Evolutionary conservation across 2,329 filamentous ascomycete species (phyloP), one percentile per base, ranked within the genome.

Genomic region (Diaporthe sp.): DNA sequence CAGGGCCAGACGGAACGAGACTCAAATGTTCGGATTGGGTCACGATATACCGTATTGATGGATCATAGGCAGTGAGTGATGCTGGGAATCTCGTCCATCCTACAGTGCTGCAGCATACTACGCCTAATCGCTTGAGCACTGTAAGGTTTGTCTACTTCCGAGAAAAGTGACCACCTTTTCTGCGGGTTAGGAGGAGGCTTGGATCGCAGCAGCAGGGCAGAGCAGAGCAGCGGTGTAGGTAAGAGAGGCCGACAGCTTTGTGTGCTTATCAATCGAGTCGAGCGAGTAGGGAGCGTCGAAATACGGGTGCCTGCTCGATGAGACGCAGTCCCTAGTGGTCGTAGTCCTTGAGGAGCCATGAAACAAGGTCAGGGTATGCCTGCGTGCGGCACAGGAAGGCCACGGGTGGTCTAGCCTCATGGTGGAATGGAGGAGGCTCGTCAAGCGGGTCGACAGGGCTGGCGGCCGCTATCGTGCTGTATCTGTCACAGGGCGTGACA

Each of bases 241-340:
- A 53, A 53, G 22, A 28, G 62, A 25, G 65, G 31, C 46, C 39
- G 42, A 22, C 65, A 39, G 65, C 49, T 42, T 34, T 34, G 28
- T 37, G n/a, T 53, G 65, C 65, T 68, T 68, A 68, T 53, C 65
- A 68, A 53, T 13, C 65, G 22, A 10, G 13, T 13, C 22, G 7
- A 28, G 65, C 65, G 46, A 68, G 65, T 68, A 53, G 46, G 46
- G 46, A 19, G 65, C 31, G 31, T 39, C 49, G 46, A 53, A 68
- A 68, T 68, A 53, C 28, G 65, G 65, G 65, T 68, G 65, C 65
- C 65, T 68, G 65, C 22, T 53, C 49, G 46, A 53, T 68, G 65
- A 68, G 39, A 39, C 46, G 46, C 65, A 53, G 31, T 12, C 5
- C 46, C 46, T 37, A 53, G 28, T 12, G 44, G 19, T 10, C 12